These are phyloP conservation scores for Sordariomycetes sp. DNA, from an alignment of 2,329 filamentous ascomycete species.

Conservation along the genomic window DNA sequence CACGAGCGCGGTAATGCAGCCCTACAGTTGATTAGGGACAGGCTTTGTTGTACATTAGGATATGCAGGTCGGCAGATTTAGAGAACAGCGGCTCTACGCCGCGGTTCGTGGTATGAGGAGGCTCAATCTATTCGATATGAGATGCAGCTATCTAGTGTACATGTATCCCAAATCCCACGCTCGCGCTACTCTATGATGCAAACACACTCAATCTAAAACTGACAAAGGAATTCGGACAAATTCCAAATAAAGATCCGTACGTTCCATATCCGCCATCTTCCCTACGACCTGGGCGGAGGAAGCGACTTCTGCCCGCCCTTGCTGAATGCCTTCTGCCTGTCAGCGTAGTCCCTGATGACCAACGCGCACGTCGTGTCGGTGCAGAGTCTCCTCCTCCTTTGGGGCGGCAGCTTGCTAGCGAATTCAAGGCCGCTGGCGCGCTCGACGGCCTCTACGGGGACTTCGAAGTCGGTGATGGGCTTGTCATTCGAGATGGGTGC, in stretches of 20 bases:
- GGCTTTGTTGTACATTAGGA: neutral
- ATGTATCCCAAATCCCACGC: slow-evolving; percentile 40
- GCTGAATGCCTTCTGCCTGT: slow-evolving; percentile 49
- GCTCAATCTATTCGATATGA: no score
- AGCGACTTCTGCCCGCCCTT: slow-evolving; percentile 22
- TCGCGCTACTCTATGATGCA: slow-evolving; percentile 21
- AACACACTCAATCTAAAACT: neutral
- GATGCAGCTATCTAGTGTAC: slow-evolving; percentile 10
- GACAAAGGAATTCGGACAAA: neutral
- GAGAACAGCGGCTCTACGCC: neutral
- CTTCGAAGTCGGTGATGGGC: slow-evolving; percentile 85
- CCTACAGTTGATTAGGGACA: neutral
- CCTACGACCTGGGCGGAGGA: slow-evolving; percentile 29
- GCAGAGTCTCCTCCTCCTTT: slow-evolving; percentile 72
- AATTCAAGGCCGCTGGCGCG: slow-evolving; percentile 89
- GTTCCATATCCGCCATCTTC: neutral
- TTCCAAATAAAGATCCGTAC: neutral
- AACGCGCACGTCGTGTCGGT: slow-evolving; percentile 78
- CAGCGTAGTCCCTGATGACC: slow-evolving; percentile 69
- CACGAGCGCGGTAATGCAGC: slow-evolving; percentile 33
- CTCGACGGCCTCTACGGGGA: slow-evolving; percentile 87
- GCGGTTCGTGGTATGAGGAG: no score
- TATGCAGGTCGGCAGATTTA: neutral
- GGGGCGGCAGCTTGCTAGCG: slow-evolving; percentile 64
- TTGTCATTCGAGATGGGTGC: slow-evolving; percentile 80